phyloP scores from a whole-genome alignment of 768 basidiomycete species.

The Mycena alexandri region DNA sequence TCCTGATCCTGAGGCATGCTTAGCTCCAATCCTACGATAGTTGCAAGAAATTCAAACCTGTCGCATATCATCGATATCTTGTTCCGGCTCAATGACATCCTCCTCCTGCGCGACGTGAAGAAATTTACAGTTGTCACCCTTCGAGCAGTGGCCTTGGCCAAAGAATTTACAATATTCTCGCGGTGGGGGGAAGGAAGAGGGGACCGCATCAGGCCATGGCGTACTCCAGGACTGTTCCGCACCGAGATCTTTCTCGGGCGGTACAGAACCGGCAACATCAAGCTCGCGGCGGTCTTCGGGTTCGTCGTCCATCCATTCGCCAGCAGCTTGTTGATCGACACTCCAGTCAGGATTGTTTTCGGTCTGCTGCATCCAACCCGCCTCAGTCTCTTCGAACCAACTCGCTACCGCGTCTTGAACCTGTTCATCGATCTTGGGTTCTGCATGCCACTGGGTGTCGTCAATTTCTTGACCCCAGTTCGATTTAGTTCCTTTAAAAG shows the following conservation, averaged over 20 bases:
- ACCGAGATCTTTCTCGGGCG: background rate
- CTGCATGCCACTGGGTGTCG: slow-evolving; percentile 8
- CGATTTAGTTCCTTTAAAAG: background rate
- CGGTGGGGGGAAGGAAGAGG: background rate
- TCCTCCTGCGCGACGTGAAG: slow-evolving; percentile 10
- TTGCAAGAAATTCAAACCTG: slow-evolving; percentile 7
- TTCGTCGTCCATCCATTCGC: slow-evolving; percentile 3
- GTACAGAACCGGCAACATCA: background rate
- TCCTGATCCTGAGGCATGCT: background rate
- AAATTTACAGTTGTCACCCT: slow-evolving; percentile 16
- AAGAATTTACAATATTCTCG: slow-evolving; percentile 22
- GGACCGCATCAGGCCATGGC: slow-evolving; percentile 23
- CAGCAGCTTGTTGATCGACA: background rate
- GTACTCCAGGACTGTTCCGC: slow-evolving; percentile 17
- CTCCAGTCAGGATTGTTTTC: slow-evolving; percentile 15
- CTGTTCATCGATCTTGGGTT: background rate
- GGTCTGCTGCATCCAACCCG: slow-evolving; percentile 19
- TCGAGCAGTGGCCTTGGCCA: slow-evolving; percentile 28
- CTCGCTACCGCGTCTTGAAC: background rate
- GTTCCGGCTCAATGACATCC: background rate
- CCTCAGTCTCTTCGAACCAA: background rate
- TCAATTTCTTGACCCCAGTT: slow-evolving; percentile 17
- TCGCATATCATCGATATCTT: background rate
- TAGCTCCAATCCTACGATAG: background rate
- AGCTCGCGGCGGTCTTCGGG: background rate